phyloP scores from a whole-genome alignment of 768 basidiomycete species.

The Chalciporus piperatus region DNA sequence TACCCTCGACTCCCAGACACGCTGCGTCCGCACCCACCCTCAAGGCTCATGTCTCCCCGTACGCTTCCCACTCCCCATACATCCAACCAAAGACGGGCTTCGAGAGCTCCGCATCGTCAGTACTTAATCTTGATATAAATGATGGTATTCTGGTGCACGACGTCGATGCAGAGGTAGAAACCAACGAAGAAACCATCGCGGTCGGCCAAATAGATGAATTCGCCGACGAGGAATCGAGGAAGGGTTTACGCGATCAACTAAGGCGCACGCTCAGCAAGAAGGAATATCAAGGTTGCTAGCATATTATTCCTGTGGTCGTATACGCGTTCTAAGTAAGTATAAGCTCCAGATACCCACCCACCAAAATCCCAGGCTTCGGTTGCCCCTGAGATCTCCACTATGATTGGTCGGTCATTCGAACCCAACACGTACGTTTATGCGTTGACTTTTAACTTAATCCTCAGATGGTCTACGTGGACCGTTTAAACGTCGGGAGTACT shows the following conservation, averaged over 20 bases:
- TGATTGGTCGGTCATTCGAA: conserved; percentile 16
- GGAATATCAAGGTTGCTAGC: conserved; percentile 43
- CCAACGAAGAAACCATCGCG: conserved; percentile 52
- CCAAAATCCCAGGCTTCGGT: conserved; percentile 18
- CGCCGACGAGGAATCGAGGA: conserved; percentile 59
- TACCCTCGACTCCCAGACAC: conserved; percentile 50
- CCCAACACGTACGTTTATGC: neutral
- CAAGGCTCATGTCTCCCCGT: conserved; percentile 44
- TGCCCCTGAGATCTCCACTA: conserved; percentile 35
- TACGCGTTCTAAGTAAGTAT: neutral
- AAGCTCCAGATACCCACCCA: conserved; percentile 11
- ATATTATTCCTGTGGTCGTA: neutral
- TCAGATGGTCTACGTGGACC: conserved; percentile 16
- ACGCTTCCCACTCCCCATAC: conserved; percentile 25
- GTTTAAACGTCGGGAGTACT: conserved; percentile 72
- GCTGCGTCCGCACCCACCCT: conserved; percentile 57
- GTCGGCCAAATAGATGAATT: conserved; percentile 42
- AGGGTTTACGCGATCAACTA: conserved; percentile 65
- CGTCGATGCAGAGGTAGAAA: conserved; percentile 59
- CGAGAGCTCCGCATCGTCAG: conserved; percentile 70
- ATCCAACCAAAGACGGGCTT: conserved; percentile 36
- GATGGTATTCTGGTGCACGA: conserved; percentile 75
- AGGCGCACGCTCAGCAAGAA: conserved; percentile 60
- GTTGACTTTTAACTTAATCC: conserved; percentile 1
- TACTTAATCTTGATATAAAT: conserved; percentile 60